Percentiles rank a stretch among this genome's conserved stretches.
These are phyloP conservation scores for Ammopiptanthus mongolicus DNA, from an alignment of 306 rosid genomes.

Conservation along the genomic window DNA sequence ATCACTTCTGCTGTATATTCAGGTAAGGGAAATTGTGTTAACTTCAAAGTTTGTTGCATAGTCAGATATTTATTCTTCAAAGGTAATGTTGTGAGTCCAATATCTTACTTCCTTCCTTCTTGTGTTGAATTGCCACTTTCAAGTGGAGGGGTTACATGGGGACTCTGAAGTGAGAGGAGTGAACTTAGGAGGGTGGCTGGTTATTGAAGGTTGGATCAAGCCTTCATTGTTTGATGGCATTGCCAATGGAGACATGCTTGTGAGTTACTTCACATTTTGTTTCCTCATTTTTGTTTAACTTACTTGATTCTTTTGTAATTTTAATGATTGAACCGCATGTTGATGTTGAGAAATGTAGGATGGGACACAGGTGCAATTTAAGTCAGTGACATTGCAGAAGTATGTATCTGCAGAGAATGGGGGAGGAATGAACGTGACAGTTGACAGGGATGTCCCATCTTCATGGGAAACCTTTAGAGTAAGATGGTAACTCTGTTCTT, in stretches of 20 bases:
- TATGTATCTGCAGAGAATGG: constrained; percentile 81
- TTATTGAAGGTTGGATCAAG: constrained; percentile 94
- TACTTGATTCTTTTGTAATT: background rate
- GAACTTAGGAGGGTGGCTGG: constrained; percentile 97
- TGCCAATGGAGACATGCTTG: constrained; percentile 91
- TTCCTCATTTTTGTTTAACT: background rate
- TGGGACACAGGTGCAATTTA: constrained; percentile 73
- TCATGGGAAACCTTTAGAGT: constrained; percentile 93
- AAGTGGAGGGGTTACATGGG: constrained; percentile 70
- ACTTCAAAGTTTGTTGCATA: constrained; percentile 16
- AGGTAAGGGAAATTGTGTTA: constrained; percentile 50
- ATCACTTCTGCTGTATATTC: constrained; percentile 48
- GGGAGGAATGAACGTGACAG: constrained; percentile 70
- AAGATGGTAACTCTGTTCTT: constrained; percentile 19
- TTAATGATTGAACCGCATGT: constrained; percentile 5
- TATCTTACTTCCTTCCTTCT: background rate
- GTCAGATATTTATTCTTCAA: background rate
- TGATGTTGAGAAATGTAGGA: constrained; percentile 49
- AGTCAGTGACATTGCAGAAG: constrained; percentile 75
- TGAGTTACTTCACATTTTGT: constrained; percentile 36
- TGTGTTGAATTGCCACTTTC: constrained; percentile 19
- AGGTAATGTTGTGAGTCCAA: background rate
- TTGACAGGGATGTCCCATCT: constrained; percentile 69
- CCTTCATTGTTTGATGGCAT: constrained; percentile 93
- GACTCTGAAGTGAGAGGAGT: constrained; percentile 73